Evolutionary conservation across 768 basidiomycete species (phyloP).

Genomic region (Strobilomyces confusus): DNA sequence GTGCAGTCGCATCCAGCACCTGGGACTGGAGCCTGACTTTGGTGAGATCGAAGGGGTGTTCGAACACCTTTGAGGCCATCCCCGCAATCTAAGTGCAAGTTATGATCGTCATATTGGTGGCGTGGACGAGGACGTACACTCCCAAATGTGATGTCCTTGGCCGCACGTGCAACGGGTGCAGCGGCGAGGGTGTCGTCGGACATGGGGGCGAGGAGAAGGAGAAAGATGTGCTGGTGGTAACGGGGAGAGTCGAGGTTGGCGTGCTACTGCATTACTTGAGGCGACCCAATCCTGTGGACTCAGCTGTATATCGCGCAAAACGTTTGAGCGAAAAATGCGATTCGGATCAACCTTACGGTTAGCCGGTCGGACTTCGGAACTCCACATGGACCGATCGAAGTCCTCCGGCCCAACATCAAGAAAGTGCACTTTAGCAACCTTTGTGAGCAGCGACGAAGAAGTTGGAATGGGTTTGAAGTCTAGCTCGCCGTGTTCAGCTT

Average conservation of each 20-base stretch:
- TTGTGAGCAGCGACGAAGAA: too few relatives aligned
- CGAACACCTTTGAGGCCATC: conserved; percentile 80
- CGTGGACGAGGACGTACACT: conserved; percentile 41
- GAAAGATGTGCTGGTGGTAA: neutral
- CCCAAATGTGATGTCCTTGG: conserved; percentile 54
- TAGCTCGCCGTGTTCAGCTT: too few relatives aligned
- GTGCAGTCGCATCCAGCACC: conserved; percentile 61
- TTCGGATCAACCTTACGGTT: conserved; percentile 1
- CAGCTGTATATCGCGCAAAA: conserved; percentile 12
- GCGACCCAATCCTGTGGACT: conserved; percentile 24
- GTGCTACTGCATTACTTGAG: conserved; percentile 26
- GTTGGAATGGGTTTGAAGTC: too few relatives aligned
- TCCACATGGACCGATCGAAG: too few relatives aligned
- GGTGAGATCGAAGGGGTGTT: conserved; percentile 93
- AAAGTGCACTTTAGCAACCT: too few relatives aligned
- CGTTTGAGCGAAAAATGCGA: conserved; percentile 17
- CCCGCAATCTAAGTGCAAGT: conserved; percentile 61
- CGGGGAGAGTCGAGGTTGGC: neutral
- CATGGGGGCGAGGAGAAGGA: conserved; percentile 9
- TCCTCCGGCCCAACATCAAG: too few relatives aligned
- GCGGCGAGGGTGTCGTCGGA: conserved; percentile 15
- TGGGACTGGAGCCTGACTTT: conserved; percentile 94
- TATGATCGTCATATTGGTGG: neutral
- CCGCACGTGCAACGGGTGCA: conserved; percentile 20
- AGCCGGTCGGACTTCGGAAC: conserved; percentile 12